Conservation (phyloP, 116 monocot species). For the Zostera marina region DNA sequence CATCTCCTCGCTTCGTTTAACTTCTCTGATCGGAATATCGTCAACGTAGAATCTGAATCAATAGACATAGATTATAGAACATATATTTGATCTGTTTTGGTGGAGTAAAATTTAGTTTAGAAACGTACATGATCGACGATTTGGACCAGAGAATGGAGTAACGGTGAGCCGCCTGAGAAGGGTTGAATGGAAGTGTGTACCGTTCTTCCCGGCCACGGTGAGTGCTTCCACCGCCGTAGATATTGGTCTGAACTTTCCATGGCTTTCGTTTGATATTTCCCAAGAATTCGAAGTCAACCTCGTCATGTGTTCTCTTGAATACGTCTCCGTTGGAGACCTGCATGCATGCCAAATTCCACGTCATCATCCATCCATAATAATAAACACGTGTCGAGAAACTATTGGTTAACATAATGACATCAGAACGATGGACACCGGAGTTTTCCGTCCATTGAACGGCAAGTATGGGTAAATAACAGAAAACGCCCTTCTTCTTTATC, state of each 20-base stretch:
- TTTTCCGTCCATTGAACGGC: too few species aligned
- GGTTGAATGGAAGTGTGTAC: constrained; percentile 53
- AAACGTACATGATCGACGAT: constrained; percentile 32
- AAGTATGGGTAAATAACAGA: too few species aligned
- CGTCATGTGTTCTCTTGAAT: constrained; percentile 24
- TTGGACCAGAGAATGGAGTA: constrained; percentile 70
- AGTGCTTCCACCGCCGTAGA: constrained; percentile 63
- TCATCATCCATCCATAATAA: neutral
- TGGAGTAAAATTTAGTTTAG: too few species aligned
- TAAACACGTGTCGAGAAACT: too few species aligned
- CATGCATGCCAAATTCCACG: neutral
- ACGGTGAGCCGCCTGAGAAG: constrained; percentile 35
- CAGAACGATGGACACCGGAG: too few species aligned
- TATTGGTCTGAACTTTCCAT: constrained; percentile 66
- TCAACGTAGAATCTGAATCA: constrained; percentile 56
- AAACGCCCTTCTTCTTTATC: too few species aligned
- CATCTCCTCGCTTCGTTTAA: constrained; percentile 22
- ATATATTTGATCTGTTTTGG: too few species aligned
- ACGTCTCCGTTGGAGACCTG: neutral
- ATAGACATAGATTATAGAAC: too few species aligned
- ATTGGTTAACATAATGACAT: too few species aligned
- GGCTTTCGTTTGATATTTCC: constrained; percentile 33
- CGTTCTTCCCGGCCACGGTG: constrained; percentile 56
- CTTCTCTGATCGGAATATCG: constrained; percentile 41
- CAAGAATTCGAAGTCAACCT: constrained; percentile 74